Base-by-base conservation (phyloP, 2,329 filamentous ascomycete genomes). In the Ophiostoma tasmaniense region DNA sequence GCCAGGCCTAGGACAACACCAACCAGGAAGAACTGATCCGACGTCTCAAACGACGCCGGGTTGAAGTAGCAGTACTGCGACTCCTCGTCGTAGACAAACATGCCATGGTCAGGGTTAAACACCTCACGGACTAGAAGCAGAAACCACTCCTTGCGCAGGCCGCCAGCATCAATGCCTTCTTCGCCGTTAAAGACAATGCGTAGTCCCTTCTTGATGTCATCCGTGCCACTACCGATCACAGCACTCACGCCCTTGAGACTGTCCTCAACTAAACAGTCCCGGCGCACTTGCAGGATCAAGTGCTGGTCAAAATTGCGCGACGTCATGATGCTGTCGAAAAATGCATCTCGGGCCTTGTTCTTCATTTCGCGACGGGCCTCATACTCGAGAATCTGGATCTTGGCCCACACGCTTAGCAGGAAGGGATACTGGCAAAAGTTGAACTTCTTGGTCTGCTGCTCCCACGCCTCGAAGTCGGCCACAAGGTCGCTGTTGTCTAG, bases 51-150 rank as follows among this genome's bases (percentile, higher is more conserved):
- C 20, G 91, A 92, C 76, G 89, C 87, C 0, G 93, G 90, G 76
- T 97, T 97, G 80, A 97, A 97, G 78, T 97, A 97, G 79, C 93
- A 97, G 76, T 90, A 92, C 64, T 87, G 86, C 2, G 93, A 96
- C 74, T 97, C 92, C 67, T 96, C 92, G 72, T 97, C 93, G 77
- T 96, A 97, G 8, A 90, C 81, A 76, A 97, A 97, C 78, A 97
- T 83, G 93, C 91, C 92, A 80, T 96, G 90, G 73, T 93, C 88
- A 3, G 92, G 92, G 74, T 96, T 93, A 78, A 97, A 97, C 39
- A 97, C 89, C 76, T 97, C 93, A 73, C 93, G 85, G 66, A 95
- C 89, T 28, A 97, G 84, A 70, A 97, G 84, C 66, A 97, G 80
- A 76, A 97, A 97, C 93, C 93, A 97, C 79, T 97, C 93, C 77